A percentile compares a stretch with the other conserved stretches of the same genome.
Conservation (phyloP, 495 filamentous ascomycete genomes). For the Aspergillus steynii region DNA sequence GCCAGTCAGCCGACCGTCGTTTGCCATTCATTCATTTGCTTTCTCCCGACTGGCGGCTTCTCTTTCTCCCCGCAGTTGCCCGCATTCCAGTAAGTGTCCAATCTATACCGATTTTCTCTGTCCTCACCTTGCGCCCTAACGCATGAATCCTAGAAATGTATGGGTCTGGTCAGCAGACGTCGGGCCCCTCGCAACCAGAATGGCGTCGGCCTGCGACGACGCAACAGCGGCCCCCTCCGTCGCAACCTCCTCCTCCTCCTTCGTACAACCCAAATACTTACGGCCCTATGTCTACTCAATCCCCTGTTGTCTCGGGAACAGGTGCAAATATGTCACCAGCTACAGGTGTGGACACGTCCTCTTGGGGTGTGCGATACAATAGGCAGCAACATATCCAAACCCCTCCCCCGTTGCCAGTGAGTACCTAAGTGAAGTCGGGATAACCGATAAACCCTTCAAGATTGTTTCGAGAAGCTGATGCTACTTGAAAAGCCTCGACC, state of each 20-base stretch:
- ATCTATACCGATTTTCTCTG: neutral
- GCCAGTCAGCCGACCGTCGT: neutral
- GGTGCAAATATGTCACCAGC: conserved; percentile 24
- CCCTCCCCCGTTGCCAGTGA: conserved; percentile 51
- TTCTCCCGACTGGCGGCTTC: neutral
- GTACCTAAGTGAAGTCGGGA: conserved; percentile 12
- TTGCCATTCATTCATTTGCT: neutral
- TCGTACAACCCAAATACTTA: conserved; percentile 44
- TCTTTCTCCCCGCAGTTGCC: neutral
- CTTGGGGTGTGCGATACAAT: conserved; percentile 49
- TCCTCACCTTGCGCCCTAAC: conserved; percentile 1
- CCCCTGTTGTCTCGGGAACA: conserved; percentile 13
- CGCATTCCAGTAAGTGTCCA: neutral
- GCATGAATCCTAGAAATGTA: conserved; percentile 24
- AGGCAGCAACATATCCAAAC: conserved; percentile 33
- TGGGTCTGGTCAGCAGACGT: conserved; percentile 23
- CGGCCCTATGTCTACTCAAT: conserved; percentile 34
- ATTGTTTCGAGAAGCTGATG: neutral
- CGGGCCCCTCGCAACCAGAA: conserved; percentile 42
- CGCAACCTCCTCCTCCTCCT: conserved; percentile 21
- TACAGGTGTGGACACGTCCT: conserved; percentile 33
- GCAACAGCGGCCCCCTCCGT: conserved; percentile 18
- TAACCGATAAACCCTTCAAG: neutral
- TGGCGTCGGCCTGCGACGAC: conserved; percentile 36
- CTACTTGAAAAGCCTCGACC: conserved; percentile 38